A percentile compares a stretch with the other conserved stretches of the same genome.
phyloP scores from a whole-genome alignment of 108 stramenopile species.

The Cyclotella kingstonii region DNA sequence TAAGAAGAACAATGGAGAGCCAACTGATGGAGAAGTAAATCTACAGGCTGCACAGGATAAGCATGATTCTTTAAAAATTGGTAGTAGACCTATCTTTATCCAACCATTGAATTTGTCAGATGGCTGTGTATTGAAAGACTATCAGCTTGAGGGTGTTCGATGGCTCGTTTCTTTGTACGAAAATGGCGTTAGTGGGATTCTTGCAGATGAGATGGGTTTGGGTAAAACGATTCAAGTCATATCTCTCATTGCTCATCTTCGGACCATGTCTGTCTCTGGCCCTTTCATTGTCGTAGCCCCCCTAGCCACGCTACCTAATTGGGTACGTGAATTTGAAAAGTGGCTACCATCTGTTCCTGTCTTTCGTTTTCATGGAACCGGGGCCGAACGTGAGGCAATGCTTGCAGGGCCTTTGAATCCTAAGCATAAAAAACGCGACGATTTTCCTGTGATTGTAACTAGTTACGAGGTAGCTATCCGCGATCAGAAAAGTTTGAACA shows the following conservation, averaged over 20 bases:
- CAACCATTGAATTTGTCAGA: constrained; percentile 77
- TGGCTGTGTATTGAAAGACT: constrained; percentile 80
- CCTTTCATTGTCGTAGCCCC: constrained; percentile 96
- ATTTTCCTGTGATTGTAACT: constrained; percentile 93
- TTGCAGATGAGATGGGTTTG: constrained; percentile 97
- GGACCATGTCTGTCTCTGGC: constrained; percentile 81
- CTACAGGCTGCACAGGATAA: constrained; percentile 65
- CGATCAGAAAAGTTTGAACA: constrained; percentile 73
- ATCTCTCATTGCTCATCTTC: constrained; percentile 90
- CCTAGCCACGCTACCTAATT: constrained; percentile 97
- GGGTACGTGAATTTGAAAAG: constrained; percentile 95
- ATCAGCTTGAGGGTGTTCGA: constrained; percentile 87
- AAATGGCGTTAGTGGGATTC: constrained; percentile 96
- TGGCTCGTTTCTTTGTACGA: constrained; percentile 97
- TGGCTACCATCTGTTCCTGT: constrained; percentile 92
- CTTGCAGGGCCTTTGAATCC: constrained; percentile 68
- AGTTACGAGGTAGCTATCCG: constrained; percentile 93
- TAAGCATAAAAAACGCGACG: constrained; percentile 52
- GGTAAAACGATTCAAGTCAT: constrained; percentile 94
- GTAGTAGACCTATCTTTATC: constrained; percentile 69
- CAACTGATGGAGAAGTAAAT: constrained; percentile 48
- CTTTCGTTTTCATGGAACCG: constrained; percentile 91
- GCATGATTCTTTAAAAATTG: constrained; percentile 35
- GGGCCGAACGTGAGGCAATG: constrained; percentile 77
- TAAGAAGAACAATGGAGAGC: constrained; percentile 45